Evolutionary conservation across 1,139 yeast genomes (phyloP), one percentile per base, ranked within the genome.

Genomic region (Yamadazyma taylorii): DNA sequence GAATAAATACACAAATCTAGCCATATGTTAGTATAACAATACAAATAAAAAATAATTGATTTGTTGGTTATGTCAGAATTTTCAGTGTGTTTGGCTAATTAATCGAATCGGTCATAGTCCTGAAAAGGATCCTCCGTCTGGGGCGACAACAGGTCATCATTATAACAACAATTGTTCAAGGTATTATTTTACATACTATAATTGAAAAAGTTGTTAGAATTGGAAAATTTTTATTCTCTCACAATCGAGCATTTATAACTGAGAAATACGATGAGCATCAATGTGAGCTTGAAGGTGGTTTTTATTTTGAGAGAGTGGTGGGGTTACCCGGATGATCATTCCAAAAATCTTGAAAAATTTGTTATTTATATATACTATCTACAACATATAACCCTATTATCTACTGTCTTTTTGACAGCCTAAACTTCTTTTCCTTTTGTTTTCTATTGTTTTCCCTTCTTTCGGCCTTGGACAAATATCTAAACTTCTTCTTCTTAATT

Each of bases 401-500:
- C n/a, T n/a, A n/a, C n/a, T n/a, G n/a, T 45, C 43, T 12, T 47
- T 45, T 42, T n/a, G n/a, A n/a, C n/a, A n/a, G n/a, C n/a, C n/a
- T n/a, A 21, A 42, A 14, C 27, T 50, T 61, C 47, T 71, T 53
- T 38, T 56, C 40, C 46, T 66, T 67, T 43, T 74, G 87, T 62
- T 85, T 87, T 42, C 77, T 59, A 41, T 74, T 78, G 49, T 85
- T 85, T 22, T 69, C 75, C 53, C 78, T 79, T 63, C 96, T 75
- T 59, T 87, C 96, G 13, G 75, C 69, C 60, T 86, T 86, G 37
- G 92, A 76, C 60, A 88, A 71, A 55, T 90, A 90, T 61, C 96
- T 78, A 55, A 88, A 87, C 72, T 87, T 88, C 75, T 85, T 86
- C 74, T 84, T 84, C 42, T 61, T 64, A 33, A 53, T 56, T 34